Conservation (phyloP, 2,329 filamentous ascomycete species). For the Aspergillus aculeatus region DNA sequence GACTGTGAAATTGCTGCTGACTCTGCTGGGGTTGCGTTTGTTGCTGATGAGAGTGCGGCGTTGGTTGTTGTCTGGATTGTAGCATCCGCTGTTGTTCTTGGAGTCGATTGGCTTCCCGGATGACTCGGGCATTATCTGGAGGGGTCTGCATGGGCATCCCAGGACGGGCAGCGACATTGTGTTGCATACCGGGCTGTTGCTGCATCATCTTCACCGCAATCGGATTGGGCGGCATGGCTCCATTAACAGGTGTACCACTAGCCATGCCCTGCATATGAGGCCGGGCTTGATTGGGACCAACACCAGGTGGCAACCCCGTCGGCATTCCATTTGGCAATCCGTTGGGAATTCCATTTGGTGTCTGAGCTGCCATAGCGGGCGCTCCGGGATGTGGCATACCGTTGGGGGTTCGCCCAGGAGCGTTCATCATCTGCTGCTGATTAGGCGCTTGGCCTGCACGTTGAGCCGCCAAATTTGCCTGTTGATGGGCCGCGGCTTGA, state of each 20-base stretch:
- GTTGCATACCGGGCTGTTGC: slow-evolving; percentile 60
- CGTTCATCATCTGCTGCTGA: slow-evolving; percentile 41
- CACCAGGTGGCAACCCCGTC: slow-evolving; percentile 41
- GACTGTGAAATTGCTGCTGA: slow-evolving; percentile 37
- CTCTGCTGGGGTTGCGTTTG: slow-evolving; percentile 33
- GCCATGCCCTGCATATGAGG: slow-evolving; percentile 45
- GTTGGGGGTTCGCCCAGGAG: slow-evolving; percentile 40
- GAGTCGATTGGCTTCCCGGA: slow-evolving; percentile 48
- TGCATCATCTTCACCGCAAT: slow-evolving; percentile 57
- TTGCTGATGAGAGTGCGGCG: slow-evolving; percentile 25
- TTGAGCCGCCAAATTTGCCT: slow-evolving; percentile 45
- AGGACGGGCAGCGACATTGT: slow-evolving; percentile 36
- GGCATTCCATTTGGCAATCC: slow-evolving; percentile 51
- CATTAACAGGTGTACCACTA: slow-evolving; percentile 46
- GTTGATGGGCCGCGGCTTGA: slow-evolving; percentile 17
- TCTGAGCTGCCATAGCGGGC: slow-evolving; percentile 38
- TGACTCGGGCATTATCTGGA: slow-evolving; percentile 48
- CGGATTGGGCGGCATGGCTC: slow-evolving; percentile 53
- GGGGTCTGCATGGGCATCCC: slow-evolving; percentile 56
- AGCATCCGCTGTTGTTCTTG: slow-evolving; percentile 61
- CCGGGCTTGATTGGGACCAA: slow-evolving; percentile 38
- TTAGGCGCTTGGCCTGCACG: slow-evolving; percentile 43
- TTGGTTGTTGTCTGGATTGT: slow-evolving; percentile 49
- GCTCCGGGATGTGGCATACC: slow-evolving; percentile 36
- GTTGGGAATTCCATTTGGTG: slow-evolving; percentile 47